Evolutionary conservation across 306 rosid species (phyloP), one percentile per base, ranked within the genome.

Genomic region (Gastrolobium villosum): DNA sequence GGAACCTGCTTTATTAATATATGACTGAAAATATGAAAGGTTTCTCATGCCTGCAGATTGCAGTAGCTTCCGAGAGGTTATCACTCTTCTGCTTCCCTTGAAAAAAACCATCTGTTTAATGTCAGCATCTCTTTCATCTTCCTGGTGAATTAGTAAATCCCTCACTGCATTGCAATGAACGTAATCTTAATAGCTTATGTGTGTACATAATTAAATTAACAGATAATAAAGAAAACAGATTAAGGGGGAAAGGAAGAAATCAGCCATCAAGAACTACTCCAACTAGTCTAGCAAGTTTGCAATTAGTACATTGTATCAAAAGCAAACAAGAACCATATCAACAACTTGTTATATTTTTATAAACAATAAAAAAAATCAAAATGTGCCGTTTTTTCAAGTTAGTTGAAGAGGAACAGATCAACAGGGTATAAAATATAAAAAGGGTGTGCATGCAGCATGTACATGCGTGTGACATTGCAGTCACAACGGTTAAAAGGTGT

Each of bases 21-120:
- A 48, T 10, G 9, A 10, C 1, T 43, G 5, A 37, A 75, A 26
- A 4, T 9, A 60, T 31, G 13, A 2, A n/a, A n/a, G 65, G 66
- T 28, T 34, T 67, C 48, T 66, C 75, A 36, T 82, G 79, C 88
- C 91, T 57, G 53, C 5, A 53, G 86, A 86, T 35, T 79, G 90
- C 65, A 85, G 80, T 11, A 83, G 86, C 83, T 69, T 89, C 82
- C 88, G 49, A 35, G 35, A 36, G 50, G 36, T 81, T 50, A 48
- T 62, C 44, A 70, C n/a, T 54, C 46, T 46, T 54, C 66, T 67
- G 53, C 32, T 79, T 70, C 74, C 83, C 32, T 79, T 69, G 73
- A 84, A 37, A 36, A 77, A 39, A 36, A 53, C 39, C 63, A 57
- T 57, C 11, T 54, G 64, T 45, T 59, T 68, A 14, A 55, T 77